A percentile compares a stretch with the other conserved stretches of the same genome.
Conservation (phyloP, 805 yeast genomes). For the Spathaspora arborariae region DNA sequence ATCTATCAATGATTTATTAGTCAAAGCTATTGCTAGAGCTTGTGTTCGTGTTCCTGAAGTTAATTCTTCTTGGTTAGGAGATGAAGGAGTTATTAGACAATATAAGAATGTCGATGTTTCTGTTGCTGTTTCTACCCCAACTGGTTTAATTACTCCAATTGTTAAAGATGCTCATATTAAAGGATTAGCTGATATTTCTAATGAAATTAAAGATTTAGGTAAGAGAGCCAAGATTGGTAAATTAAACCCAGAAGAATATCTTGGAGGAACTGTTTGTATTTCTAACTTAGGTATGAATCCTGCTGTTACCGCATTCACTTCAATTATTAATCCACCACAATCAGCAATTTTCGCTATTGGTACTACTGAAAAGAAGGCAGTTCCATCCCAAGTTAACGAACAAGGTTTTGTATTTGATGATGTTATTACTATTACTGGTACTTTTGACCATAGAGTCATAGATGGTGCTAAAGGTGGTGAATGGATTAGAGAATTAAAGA, state of each 20-base stretch:
- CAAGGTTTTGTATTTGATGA: slow-evolving; percentile 91
- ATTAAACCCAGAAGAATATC: slow-evolving; percentile 93
- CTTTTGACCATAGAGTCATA: slow-evolving; percentile 95
- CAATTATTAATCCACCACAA: slow-evolving; percentile 98
- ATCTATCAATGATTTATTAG: slow-evolving; percentile 89
- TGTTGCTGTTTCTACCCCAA: slow-evolving; percentile 97
- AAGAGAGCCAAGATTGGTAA: slow-evolving; percentile 94
- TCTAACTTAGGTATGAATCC: slow-evolving; percentile 98
- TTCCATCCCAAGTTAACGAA: slow-evolving; percentile 87
- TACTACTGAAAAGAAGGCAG: slow-evolving; percentile 86
- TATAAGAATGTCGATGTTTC: slow-evolving; percentile 91
- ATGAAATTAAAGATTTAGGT: slow-evolving; percentile 85
- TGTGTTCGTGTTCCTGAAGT: slow-evolving; percentile 87
- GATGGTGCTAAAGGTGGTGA: slow-evolving; percentile 99
- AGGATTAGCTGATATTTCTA: slow-evolving; percentile 81
- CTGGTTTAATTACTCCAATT: slow-evolving; percentile 96
- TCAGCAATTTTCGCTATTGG: slow-evolving; percentile 92
- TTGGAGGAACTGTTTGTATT: slow-evolving; percentile 98
- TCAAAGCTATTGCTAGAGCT: slow-evolving; percentile 93
- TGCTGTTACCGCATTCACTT: slow-evolving; percentile 89
- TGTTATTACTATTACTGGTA: slow-evolving; percentile 87
- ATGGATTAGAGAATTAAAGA: slow-evolving; percentile 89
- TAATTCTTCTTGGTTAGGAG: slow-evolving; percentile 89
- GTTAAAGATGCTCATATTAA: slow-evolving; percentile 82
- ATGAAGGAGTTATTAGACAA: slow-evolving; percentile 87